phyloP scores from a whole-genome alignment of 1,139 yeast species.

The Pichia sp. region DNA sequence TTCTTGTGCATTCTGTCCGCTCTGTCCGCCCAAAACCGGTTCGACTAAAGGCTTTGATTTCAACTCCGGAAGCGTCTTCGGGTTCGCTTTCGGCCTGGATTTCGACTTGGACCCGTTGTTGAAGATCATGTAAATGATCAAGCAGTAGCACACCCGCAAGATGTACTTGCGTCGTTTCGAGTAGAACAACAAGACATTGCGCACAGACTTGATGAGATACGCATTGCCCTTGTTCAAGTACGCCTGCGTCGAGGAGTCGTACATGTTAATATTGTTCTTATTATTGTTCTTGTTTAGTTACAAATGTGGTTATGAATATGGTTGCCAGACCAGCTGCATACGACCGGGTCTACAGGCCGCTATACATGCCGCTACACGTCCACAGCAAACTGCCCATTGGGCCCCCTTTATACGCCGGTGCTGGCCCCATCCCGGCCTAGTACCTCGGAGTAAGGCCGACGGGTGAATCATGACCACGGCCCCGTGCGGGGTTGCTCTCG shows the following conservation, averaged over 20 bases:
- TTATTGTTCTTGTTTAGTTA: neutral
- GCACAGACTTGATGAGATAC: conserved; percentile 11
- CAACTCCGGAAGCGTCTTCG: neutral
- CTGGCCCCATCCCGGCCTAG: no score
- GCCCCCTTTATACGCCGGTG: no score
- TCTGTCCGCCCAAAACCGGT: neutral
- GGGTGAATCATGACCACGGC: no score
- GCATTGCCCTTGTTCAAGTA: conserved; percentile 13
- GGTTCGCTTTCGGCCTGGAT: neutral
- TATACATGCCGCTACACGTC: no score
- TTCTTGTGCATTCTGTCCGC: neutral
- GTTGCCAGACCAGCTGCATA: no score
- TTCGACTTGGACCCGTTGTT: conserved; percentile 24
- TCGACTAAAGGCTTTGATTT: neutral
- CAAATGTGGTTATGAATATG: neutral
- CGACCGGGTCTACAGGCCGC: no score
- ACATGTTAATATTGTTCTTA: neutral
- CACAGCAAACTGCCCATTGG: no score
- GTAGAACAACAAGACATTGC: conserved; percentile 23
- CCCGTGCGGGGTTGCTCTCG: neutral
- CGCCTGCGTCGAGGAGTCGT: conserved; percentile 1
- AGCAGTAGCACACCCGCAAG: conserved; percentile 46
- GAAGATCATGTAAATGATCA: conserved; percentile 31
- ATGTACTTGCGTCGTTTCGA: conserved; percentile 31
- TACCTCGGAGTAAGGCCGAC: no score